Conservation (phyloP, 225 moss, liverwort and hornwort species). For the Anthoceros angustus region DNA sequence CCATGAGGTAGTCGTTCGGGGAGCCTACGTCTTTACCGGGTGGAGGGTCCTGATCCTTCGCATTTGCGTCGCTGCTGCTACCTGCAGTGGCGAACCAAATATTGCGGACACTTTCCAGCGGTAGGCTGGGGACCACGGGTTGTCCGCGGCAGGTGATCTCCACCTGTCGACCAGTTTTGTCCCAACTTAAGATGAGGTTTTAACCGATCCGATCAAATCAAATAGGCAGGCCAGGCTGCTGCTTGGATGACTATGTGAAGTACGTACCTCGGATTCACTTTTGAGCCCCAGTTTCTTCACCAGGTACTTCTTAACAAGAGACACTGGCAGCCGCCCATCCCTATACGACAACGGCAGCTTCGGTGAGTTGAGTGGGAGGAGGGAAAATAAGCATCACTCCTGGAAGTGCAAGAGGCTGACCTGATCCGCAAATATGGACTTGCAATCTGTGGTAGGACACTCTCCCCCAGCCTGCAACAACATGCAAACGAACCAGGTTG, state of each 20-base stretch:
- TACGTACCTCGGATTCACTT: conserved; percentile 28
- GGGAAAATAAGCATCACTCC: background rate
- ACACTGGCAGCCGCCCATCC: conserved; percentile 83
- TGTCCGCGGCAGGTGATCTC: conserved; percentile 96
- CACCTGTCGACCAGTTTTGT: conserved; percentile 50
- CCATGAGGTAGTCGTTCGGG: background rate
- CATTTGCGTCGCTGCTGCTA: background rate
- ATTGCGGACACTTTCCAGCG: conserved; percentile 82
- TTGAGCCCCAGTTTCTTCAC: conserved; percentile 52
- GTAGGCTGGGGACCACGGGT: conserved; percentile 93
- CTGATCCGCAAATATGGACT: conserved; percentile 75
- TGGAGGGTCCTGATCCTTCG: background rate
- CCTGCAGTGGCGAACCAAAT: conserved; percentile 81
- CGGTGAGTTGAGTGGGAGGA: background rate
- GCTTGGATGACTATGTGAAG: background rate
- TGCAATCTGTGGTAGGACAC: conserved; percentile 56
- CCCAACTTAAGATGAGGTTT: too few relatives aligned
- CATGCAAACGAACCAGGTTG: background rate
- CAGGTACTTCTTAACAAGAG: conserved; percentile 73
- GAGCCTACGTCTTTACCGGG: background rate
- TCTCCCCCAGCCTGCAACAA: conserved; percentile 22
- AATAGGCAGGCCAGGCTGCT: background rate
- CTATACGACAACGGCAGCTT: conserved; percentile 7
- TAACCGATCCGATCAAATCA: conserved; percentile 9
- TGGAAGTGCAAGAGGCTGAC: conserved; percentile 12